phyloP scores from a whole-genome alignment of 164 flowering plant genomes.

The Magnolia officinalis region DNA sequence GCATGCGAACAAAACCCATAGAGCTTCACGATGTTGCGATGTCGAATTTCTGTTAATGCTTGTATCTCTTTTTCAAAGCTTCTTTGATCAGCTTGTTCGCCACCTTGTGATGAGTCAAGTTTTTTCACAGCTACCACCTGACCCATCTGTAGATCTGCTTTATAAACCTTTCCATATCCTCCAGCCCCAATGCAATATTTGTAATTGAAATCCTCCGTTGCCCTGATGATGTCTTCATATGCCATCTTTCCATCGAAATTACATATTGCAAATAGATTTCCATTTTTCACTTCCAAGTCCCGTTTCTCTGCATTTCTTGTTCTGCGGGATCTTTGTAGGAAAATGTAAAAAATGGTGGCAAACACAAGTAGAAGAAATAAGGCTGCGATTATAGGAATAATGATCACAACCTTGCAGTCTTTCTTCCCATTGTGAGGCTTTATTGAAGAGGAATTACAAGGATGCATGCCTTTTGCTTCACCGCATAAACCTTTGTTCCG shows the following conservation, averaged over 20 bases:
- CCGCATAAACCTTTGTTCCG: slow-evolving; percentile 1
- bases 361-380: neutral
- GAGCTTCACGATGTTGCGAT: slow-evolving; percentile 39
- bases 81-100: neutral
- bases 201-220: neutral
- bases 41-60: slow-evolving; percentile 15
- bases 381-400: neutral
- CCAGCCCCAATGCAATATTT: neutral
- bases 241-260: neutral
- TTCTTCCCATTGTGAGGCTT: neutral
- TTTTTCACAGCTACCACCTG: slow-evolving; percentile 7
- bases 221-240: slow-evolving; percentile 4
- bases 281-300: neutral
- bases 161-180: slow-evolving; percentile 6
- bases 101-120: neutral
- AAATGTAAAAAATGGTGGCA: neutral
- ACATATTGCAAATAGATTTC: slow-evolving; percentile 6
- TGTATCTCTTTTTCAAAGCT: neutral
- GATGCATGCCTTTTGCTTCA: neutral
- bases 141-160: slow-evolving; percentile 2
- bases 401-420: neutral
- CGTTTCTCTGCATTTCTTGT: too few species aligned
- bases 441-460: neutral
- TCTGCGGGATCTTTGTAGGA: neutral
- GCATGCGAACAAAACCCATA: slow-evolving; percentile 9